Evolutionary conservation across 75 land plant species (phyloP).

Genomic region (Adiantum capillusveneris): DNA sequence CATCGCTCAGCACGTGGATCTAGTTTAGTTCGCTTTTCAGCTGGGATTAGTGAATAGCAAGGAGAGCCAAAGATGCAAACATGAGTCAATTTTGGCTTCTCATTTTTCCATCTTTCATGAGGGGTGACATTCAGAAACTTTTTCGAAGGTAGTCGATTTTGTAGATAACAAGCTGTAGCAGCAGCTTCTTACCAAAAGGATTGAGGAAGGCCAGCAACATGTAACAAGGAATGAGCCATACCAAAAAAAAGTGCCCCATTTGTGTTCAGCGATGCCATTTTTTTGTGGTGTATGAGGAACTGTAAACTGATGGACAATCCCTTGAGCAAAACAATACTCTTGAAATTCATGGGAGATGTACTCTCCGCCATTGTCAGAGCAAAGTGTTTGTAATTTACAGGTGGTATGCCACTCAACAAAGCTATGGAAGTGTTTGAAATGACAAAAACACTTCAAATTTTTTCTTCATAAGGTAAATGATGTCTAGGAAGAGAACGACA

Average conservation of each 20-base stretch:
- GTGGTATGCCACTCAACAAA: no score
- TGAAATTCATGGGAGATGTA: no score
- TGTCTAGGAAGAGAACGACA: no score
- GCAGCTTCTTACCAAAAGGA: constrained; percentile 1
- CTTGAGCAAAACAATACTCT: no score
- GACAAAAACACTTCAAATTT: no score
- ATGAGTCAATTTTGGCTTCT: not conserved
- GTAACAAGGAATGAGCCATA: constrained; percentile 13
- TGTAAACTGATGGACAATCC: not conserved
- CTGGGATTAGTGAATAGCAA: constrained; percentile 3
- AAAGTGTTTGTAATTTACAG: no score
- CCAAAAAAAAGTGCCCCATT: constrained; percentile 18
- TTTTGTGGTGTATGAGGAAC: no score
- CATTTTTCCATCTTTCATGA: not conserved
- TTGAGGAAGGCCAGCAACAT: constrained; percentile 13
- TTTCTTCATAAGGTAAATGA: no score
- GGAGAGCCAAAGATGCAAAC: constrained; percentile 13
- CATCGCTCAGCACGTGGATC: constrained; percentile 11
- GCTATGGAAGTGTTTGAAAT: no score
- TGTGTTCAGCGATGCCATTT: constrained; percentile 14
- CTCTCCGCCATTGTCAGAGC: no score
- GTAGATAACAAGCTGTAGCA: not conserved
- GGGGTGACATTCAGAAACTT: not conserved
- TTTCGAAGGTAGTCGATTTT: not conserved
- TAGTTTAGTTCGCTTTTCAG: constrained; percentile 5